Evolutionary conservation across 345 rosid genomes (phyloP).

Genomic region (Eucalyptus cloeziana): DNA sequence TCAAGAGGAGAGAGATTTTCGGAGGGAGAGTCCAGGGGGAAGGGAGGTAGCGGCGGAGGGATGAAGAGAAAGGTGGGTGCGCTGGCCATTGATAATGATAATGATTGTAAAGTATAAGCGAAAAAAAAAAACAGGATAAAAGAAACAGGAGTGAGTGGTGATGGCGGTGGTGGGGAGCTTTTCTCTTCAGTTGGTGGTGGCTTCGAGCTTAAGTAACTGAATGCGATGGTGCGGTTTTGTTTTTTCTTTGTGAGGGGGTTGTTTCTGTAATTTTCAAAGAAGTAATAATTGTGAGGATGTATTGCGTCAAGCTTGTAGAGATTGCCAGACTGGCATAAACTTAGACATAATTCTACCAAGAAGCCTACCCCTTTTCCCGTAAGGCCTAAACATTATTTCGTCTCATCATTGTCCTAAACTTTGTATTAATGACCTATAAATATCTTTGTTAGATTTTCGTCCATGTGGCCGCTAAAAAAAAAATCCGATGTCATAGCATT

Average conservation of each 20-base stretch:
- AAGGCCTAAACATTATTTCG: not conserved
- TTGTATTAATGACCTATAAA: not conserved
- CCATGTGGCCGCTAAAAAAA: not conserved
- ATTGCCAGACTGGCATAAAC: too few species aligned
- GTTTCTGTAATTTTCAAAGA: not conserved
- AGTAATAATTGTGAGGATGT: not conserved
- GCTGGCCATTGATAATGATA: not conserved
- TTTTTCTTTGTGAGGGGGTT: not conserved
- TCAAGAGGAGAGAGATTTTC: slow-evolving; percentile 60
- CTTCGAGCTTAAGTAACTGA: not conserved
- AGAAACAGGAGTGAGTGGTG: not conserved
- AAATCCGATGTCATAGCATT: not conserved
- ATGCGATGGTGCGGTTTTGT: not conserved
- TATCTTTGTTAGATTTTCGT: not conserved
- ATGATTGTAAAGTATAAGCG: not conserved
- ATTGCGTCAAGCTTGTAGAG: not conserved
- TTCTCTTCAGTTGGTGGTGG: not conserved
- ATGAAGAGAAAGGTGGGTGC: slow-evolving; percentile 1
- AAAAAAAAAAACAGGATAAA: not conserved
- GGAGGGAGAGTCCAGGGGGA: slow-evolving; percentile 37
- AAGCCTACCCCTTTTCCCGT: not conserved
- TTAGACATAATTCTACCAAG: not conserved
- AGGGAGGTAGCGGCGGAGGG: slow-evolving; percentile 33
- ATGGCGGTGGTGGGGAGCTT: not conserved
- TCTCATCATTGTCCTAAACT: not conserved